Base-by-base conservation (phyloP, 352 stramenopile species). In the Paralagenidium karlingii region DNA sequence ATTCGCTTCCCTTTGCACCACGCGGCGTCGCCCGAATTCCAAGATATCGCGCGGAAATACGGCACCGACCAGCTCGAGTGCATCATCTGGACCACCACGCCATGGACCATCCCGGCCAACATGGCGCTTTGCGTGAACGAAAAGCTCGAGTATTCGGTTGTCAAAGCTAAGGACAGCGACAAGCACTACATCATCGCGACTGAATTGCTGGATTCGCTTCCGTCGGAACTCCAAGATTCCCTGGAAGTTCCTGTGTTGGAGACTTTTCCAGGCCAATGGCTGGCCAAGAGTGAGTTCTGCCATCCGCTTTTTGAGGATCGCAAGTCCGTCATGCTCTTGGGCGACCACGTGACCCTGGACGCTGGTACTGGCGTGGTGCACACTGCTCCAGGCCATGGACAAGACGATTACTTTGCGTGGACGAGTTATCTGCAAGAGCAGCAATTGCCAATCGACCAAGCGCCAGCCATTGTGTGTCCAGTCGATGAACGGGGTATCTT, bases 311-410 rank as follows among this genome's bases (percentile, higher is more conserved):
- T 49, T n/a, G 32, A 78, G 31, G 68, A 89, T 18, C 74, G 85
- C 25, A 60, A 82, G 32, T 89, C 60, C 3, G 62, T 84, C 18
- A 47, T 98, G 37, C 75, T 97, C 6, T 64, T 95, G 18, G 94
- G 94, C 5, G 88, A 98, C 49, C 97, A 99, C 67, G 97, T 99
- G 20, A 98, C 94, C 0, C 95, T 82, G 2, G 95, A 99, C 45
- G 93, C 86, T 19, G 96, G 96, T 52, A 99, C 95, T 6, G 96
- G 96, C 22, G 58, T 99, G n/a, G 96, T 99, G 16, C 96, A 99
- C 65, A 99, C 94, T 8, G 95, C 95, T 2, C 95, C 96, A 8
- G 95, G 91, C 8, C 95, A 99, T 62, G 96, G 96, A 45, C 85
- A 98, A 47, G 96, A 99, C 43, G 95, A 99, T 57, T 93, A 87